phyloP scores from a whole-genome alignment of 345 rosid species.

The Erucastrum elatum region DNA sequence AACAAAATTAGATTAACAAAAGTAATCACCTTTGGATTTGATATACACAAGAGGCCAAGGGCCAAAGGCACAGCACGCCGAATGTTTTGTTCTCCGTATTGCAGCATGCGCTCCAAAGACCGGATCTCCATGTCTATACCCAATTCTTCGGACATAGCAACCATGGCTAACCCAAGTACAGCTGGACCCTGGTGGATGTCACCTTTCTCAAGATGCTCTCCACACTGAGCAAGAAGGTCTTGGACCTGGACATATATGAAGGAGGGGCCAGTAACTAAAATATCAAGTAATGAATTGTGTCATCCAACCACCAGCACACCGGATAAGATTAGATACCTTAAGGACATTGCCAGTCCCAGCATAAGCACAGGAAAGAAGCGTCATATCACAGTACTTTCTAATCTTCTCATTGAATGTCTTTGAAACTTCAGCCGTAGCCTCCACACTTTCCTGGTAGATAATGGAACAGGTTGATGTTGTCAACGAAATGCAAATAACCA shows the following conservation, averaged over 20 bases:
- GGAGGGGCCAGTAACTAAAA: conserved; percentile 20
- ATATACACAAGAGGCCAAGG: conserved; percentile 92
- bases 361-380: conserved; percentile 93
- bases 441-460: conserved; percentile 72
- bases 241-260: conserved; percentile 59
- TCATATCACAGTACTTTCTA: conserved; percentile 87
- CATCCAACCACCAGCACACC: conserved; percentile 13
- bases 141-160: conserved; percentile 96
- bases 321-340: conserved; percentile 54
- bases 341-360: conserved; percentile 98
- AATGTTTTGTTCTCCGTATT: conserved; percentile 93
- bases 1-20: conserved; percentile 14
- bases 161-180: conserved; percentile 97
- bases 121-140: conserved; percentile 98
- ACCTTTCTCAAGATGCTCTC: conserved; percentile 91
- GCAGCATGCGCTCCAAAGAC: conserved; percentile 87
- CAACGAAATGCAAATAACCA: conserved; percentile 3
- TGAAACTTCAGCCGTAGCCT: conserved; percentile 96
- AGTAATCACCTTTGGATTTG: conserved; percentile 84
- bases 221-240: conserved; percentile 88
- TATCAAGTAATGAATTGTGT: conserved; percentile 2
- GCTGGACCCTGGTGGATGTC: conserved; percentile 97
- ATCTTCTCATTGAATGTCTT: conserved; percentile 92
- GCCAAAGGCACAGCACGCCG: conserved; percentile 95
- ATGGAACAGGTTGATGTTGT: conserved; percentile 8